Percentiles rank a stretch among this genome's conserved stretches.
These are phyloP conservation scores for Globisporangium perplexum DNA, from an alignment of 352 stramenopile genomes.

Conservation along the genomic window DNA sequence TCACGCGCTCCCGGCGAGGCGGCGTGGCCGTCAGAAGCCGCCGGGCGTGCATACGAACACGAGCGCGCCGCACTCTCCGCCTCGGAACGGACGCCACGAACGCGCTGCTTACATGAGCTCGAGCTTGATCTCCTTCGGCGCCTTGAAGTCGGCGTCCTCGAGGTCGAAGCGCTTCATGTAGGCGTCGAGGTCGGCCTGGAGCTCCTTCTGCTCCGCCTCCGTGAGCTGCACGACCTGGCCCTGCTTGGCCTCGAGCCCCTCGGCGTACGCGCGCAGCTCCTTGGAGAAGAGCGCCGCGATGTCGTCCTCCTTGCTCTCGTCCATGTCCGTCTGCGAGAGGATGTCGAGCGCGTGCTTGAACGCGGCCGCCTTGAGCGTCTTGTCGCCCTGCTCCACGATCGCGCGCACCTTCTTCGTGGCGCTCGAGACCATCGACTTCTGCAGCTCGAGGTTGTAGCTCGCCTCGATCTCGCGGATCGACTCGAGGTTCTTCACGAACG, in stretches of 20 bases:
- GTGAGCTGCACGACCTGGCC: conserved; percentile 72
- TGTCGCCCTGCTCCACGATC: conserved; percentile 74
- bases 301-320: conserved; percentile 81
- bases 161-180: conserved; percentile 87
- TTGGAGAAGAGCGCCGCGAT: conserved; percentile 79
- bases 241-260: conserved; percentile 72
- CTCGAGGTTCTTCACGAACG: conserved; percentile 85
- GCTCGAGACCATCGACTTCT: conserved; percentile 75
- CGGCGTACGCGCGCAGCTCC: conserved; percentile 74
- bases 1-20: conserved; percentile 5
- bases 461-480: conserved; percentile 78
- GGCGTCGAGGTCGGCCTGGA: conserved; percentile 78
- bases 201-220: conserved; percentile 68
- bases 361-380: conserved; percentile 76
- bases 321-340: conserved; percentile 52
- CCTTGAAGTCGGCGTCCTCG: conserved; percentile 75
- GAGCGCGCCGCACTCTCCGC: too few relatives aligned
- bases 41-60: too few relatives aligned
- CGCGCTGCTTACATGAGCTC: conserved; percentile 68
- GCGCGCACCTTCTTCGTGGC: conserved; percentile 72
- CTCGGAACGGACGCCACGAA: neutral
- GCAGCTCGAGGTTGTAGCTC: conserved; percentile 77
- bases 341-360: conserved; percentile 86
- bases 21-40: too few relatives aligned
- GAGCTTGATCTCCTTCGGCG: conserved; percentile 79